Evolutionary conservation across 441 rosid species (phyloP).

Genomic region (Jatropha podagrica): DNA sequence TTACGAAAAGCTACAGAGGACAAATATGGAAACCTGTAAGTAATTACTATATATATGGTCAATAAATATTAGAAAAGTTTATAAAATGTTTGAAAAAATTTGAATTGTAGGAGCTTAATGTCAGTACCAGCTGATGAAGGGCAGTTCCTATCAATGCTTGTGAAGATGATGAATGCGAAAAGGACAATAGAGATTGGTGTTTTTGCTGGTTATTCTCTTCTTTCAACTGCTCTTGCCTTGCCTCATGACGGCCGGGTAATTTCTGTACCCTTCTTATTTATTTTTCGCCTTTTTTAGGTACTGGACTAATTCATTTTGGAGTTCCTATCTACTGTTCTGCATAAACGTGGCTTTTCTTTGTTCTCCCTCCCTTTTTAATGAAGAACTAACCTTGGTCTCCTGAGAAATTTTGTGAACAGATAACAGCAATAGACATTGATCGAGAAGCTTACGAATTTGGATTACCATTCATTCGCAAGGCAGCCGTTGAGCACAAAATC

Average conservation of each 20-base stretch:
- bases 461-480: slow-evolving; percentile 34
- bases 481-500: slow-evolving; percentile 35
- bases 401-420: slow-evolving; percentile 20
- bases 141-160: slow-evolving; percentile 43
- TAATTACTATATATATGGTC: no score
- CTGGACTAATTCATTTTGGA: no score
- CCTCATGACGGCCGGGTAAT: slow-evolving; percentile 51
- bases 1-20: slow-evolving; percentile 41
- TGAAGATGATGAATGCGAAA: slow-evolving; percentile 46
- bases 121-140: slow-evolving; percentile 48
- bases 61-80: no score
- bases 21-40: slow-evolving; percentile 25
- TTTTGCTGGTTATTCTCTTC: slow-evolving; percentile 65
- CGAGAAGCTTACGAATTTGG: slow-evolving; percentile 32
- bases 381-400: no score
- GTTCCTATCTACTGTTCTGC: no score
- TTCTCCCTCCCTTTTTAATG: no score
- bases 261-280: no score
- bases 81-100: no score
- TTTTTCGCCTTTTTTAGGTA: no score
- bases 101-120: slow-evolving; percentile 32
- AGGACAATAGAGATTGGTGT: slow-evolving; percentile 65
- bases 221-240: slow-evolving; percentile 48
- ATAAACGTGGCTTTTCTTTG: no score
- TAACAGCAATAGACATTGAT: slow-evolving; percentile 48